Evolutionary conservation across 257 asterid genomes (phyloP).

Genomic region (Nicotiana obtusifolia): DNA sequence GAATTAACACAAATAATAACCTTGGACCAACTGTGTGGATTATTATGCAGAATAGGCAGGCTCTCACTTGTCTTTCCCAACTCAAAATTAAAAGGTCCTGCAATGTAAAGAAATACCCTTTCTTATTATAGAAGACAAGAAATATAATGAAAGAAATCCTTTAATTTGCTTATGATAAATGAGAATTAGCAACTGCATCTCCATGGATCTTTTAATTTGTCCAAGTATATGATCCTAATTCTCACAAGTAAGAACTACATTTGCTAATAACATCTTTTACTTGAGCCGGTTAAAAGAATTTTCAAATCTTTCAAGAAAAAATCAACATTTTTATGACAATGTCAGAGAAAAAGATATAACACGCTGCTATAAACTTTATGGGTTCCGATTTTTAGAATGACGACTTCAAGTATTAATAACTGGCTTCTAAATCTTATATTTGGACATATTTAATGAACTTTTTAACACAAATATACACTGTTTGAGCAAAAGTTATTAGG

Average conservation of each 20-base stretch:
- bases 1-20: conserved; percentile 33
- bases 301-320: background rate
- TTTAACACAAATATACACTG: too few species aligned
- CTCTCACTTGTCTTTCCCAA: conserved; percentile 44
- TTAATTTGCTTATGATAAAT: background rate
- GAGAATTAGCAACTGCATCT: background rate
- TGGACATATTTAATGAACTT: too few species aligned
- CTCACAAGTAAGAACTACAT: background rate
- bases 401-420: too few species aligned
- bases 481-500: too few species aligned
- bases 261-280: background rate
- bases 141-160: conserved; percentile 6
- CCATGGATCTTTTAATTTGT: background rate
- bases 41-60: conserved; percentile 75
- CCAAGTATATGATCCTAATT: background rate
- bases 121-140: background rate
- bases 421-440: too few species aligned
- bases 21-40: conserved; percentile 96
- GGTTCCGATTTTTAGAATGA: too few species aligned
- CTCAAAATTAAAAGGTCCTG: conserved; percentile 94
- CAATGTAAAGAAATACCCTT: conserved; percentile 9
- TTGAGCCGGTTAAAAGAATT: background rate
- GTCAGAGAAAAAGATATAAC: too few species aligned
- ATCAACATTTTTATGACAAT: background rate
- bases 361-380: too few species aligned